Base-by-base conservation (phyloP, 192 early-diverging fungal genomes). In the Spinellus fusiger region DNA sequence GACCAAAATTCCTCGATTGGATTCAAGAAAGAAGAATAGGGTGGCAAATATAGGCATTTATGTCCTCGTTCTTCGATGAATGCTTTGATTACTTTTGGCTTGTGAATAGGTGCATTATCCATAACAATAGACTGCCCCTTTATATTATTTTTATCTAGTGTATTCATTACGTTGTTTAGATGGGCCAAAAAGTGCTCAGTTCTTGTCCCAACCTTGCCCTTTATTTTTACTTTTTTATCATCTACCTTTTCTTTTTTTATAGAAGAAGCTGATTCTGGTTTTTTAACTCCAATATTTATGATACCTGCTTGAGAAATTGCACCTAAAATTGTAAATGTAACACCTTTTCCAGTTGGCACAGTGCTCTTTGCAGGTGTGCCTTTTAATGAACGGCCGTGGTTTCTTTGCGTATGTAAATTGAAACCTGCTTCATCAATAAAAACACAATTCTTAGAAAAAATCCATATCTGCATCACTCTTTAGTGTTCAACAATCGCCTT, bases 1-100 rank as follows among this genome's bases (percentile, higher is more conserved):
- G 70, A 61, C 69, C 69, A 71, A 54, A 62, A 71, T 52, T 71
- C 61, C 51, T 72, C 70, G 20, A 63, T 60, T 18, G 64, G 64
- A 53, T 63, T 66, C 31, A 62, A 58, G 59, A 66, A 66, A 54
- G 56, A 49, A 31, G 62, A 64, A 46, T 61, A 64, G 20, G 62
- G 58, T 22, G 62, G 62, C n/a, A 64, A 56, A 47, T 58, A 69
- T 20, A 63, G 23, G 52, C 61, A 54, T 12, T 59, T 51, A 37
- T 62, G 26, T n/a, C 66, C 60, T 28, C 48, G 54, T 25, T 31
- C 20, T 47, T 56, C 33, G 35, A 69, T 44, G 27, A 56, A 22
- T 50, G 49, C 60, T 33, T 53, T 32, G 33, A 62, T 26, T 13
- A 13, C 27, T 13, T 40, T 15, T n/a, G 40, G 20, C 6, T 31